These are phyloP conservation scores for Paradendryphiella salina DNA, from an alignment of 2,329 filamentous ascomycete genomes.

Conservation along the genomic window DNA sequence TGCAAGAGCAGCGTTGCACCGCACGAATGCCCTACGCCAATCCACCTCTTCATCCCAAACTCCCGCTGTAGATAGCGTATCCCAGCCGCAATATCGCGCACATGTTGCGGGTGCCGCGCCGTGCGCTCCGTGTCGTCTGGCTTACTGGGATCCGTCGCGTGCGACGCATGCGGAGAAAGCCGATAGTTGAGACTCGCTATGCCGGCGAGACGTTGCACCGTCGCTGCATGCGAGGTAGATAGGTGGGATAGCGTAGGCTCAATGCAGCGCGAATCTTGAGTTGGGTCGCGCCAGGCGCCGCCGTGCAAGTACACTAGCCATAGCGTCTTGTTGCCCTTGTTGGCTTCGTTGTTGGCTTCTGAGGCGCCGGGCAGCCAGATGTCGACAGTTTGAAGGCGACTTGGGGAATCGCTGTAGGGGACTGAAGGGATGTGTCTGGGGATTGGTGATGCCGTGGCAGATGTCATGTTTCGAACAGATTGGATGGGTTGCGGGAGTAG, in stretches of 20 bases:
- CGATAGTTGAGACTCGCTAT: constrained; percentile 69
- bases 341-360: constrained; percentile 5
- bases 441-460: constrained; percentile 6
- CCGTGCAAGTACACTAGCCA: constrained; percentile 55
- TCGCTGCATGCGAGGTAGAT: constrained; percentile 14
- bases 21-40: constrained; percentile 65
- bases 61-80: constrained; percentile 56
- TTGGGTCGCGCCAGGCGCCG: constrained; percentile 56
- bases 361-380: constrained; percentile 48
- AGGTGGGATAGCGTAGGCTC: constrained; percentile 46
- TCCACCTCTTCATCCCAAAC: constrained; percentile 54
- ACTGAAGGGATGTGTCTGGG: constrained; percentile 26
- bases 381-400: constrained; percentile 49
- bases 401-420: constrained; percentile 33
- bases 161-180: constrained; percentile 57
- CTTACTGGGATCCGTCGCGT: constrained; percentile 51
- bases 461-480: constrained; percentile 18
- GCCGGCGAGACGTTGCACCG: constrained; percentile 54
- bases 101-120: constrained; percentile 63
- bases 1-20: constrained; percentile 68
- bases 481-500: too few species aligned
- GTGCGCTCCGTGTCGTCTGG: constrained; percentile 53
- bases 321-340: constrained; percentile 18
- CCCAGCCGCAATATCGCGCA: constrained; percentile 59
- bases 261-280: constrained; percentile 44